These are phyloP conservation scores for Melastoma malabathricum DNA, from an alignment of 345 rosid genomes.

Conservation along the genomic window DNA sequence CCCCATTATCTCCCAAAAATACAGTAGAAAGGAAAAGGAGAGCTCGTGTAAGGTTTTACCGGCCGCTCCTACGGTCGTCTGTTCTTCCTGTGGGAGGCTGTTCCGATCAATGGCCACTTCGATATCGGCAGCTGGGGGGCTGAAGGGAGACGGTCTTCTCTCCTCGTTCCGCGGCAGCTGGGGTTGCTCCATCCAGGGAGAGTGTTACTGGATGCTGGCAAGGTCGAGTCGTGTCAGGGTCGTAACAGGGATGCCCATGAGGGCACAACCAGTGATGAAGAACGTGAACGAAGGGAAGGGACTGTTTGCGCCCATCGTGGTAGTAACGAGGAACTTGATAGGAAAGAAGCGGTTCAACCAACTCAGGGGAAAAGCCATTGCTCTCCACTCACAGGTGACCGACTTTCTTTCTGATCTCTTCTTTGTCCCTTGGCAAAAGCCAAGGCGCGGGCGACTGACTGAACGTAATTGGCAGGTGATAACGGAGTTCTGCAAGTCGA, in stretches of 20 bases:
- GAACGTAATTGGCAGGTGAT: conserved; percentile 40
- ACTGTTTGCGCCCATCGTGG: conserved; percentile 69
- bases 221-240: conserved; percentile 27
- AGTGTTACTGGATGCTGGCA: conserved; percentile 24
- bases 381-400: conserved; percentile 85
- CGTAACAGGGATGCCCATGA: conserved; percentile 28
- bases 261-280: conserved; percentile 57
- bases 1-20: too few species aligned
- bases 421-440: too few species aligned
- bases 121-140: conserved; percentile 30
- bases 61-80: too few species aligned
- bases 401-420: not conserved
- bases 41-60: too few species aligned
- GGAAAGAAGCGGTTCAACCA: conserved; percentile 92
- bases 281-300: conserved; percentile 96
- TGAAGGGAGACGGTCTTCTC: conserved; percentile 20
- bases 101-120: conserved; percentile 27
- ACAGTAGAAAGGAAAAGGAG: too few species aligned
- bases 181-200: conserved; percentile 38
- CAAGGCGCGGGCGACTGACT: not conserved
- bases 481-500: conserved; percentile 87
- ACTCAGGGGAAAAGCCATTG: conserved; percentile 91
- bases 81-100: not conserved
- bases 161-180: conserved; percentile 43
- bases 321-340: conserved; percentile 47